Conservation (phyloP, 1,284 basidiomycete genomes). For the Caloboletus firmus region DNA sequence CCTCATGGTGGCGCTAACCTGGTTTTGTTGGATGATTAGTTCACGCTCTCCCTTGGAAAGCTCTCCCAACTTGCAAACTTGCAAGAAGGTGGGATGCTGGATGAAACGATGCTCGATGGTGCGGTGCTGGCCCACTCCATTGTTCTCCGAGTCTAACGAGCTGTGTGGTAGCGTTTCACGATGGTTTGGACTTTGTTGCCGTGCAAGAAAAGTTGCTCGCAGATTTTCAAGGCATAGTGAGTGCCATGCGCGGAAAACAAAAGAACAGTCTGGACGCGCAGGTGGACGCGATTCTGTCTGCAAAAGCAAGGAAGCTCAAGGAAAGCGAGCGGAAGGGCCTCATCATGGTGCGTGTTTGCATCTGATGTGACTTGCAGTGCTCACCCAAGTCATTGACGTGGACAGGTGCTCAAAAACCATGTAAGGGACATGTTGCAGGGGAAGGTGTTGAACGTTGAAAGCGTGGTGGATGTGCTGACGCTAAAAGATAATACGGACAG, state of each 20-base stretch:
- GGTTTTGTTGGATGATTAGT: constrained; percentile 43
- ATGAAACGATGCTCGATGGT: constrained; percentile 60
- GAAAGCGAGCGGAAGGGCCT: constrained; percentile 43
- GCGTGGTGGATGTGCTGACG: constrained; percentile 67
- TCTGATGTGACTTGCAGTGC: not conserved
- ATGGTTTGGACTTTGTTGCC: constrained; percentile 71
- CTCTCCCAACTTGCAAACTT: constrained; percentile 78
- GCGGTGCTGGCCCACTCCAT: not conserved
- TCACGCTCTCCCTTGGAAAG: constrained; percentile 91
- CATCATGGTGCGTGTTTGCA: constrained; percentile 40
- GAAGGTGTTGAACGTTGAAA: constrained; percentile 66
- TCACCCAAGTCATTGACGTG: not conserved
- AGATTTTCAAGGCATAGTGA: constrained; percentile 55
- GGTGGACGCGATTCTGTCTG: constrained; percentile 58
- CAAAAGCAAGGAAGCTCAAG: constrained; percentile 50
- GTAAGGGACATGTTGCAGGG: constrained; percentile 68
- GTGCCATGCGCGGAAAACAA: constrained; percentile 52
- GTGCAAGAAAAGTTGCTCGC: constrained; percentile 64
- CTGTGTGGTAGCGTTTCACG: constrained; percentile 58
- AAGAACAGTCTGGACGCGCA: constrained; percentile 68
- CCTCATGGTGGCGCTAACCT: constrained; percentile 3
- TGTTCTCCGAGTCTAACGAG: constrained; percentile 1
- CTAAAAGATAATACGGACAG: constrained; percentile 63
- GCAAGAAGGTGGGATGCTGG: constrained; percentile 49
- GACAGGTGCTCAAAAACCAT: constrained; percentile 63